These are phyloP conservation scores for Fusarium anthophilum DNA, from an alignment of 2,329 filamentous ascomycete species.

Conservation along the genomic window DNA sequence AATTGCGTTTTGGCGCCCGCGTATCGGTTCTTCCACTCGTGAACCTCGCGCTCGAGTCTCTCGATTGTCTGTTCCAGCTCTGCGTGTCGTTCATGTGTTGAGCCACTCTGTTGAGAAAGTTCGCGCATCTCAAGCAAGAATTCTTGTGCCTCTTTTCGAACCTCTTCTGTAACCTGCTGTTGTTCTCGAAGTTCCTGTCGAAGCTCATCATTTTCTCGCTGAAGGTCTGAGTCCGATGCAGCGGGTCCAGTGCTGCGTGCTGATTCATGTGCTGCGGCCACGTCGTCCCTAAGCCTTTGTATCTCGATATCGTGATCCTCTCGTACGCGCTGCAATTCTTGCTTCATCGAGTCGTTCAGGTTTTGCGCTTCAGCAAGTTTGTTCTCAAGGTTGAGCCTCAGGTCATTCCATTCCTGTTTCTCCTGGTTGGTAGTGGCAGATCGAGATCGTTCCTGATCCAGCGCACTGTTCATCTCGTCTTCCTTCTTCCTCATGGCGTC, in stretches of 20 bases:
- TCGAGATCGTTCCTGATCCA: slow-evolving; percentile 67
- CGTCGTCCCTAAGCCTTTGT: slow-evolving; percentile 69
- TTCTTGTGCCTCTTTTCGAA: slow-evolving; percentile 81
- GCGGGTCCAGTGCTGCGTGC: slow-evolving; percentile 36
- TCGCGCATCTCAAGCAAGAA: slow-evolving; percentile 91
- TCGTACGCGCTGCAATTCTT: slow-evolving; percentile 79
- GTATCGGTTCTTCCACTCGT: slow-evolving; percentile 91
- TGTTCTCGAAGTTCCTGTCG: slow-evolving; percentile 75
- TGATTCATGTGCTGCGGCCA: slow-evolving; percentile 62
- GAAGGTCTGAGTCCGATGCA: slow-evolving; percentile 62
- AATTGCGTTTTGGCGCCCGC: slow-evolving; percentile 88
- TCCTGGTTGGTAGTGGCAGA: slow-evolving; percentile 65
- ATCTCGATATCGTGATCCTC: slow-evolving; percentile 73
- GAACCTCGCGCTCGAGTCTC: slow-evolving; percentile 81
- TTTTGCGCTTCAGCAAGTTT: slow-evolving; percentile 79
- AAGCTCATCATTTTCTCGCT: slow-evolving; percentile 75
- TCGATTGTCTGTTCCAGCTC: slow-evolving; percentile 79
- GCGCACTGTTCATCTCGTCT: slow-evolving; percentile 64
- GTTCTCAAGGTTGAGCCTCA: slow-evolving; percentile 73
- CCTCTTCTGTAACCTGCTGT: slow-evolving; percentile 85
- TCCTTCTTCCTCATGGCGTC: slow-evolving; percentile 75
- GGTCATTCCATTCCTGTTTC: slow-evolving; percentile 75
- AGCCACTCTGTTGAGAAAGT: slow-evolving; percentile 81
- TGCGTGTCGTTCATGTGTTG: slow-evolving; percentile 83
- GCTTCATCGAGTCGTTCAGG: slow-evolving; percentile 81